These are phyloP conservation scores for Sporisorium scitamineum DNA, from an alignment of 1,284 basidiomycete genomes.

Conservation along the genomic window DNA sequence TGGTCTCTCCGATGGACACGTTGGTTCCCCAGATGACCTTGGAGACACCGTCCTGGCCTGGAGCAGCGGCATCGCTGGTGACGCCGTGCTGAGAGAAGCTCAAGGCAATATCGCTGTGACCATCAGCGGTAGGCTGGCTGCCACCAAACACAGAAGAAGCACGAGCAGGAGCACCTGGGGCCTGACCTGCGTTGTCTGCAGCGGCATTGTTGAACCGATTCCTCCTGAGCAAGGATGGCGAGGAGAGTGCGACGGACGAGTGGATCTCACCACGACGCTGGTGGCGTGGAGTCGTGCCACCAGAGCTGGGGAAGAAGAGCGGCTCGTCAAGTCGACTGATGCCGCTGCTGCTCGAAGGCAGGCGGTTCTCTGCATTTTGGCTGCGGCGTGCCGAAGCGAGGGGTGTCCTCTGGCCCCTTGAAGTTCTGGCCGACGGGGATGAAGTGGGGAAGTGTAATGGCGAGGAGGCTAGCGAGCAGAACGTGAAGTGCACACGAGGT, in stretches of 20 bases:
- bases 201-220: slow-evolving; percentile 23
- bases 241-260: slow-evolving; percentile 55
- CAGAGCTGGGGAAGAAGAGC: slow-evolving; percentile 67
- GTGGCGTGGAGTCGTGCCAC: slow-evolving; percentile 59
- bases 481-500: not conserved
- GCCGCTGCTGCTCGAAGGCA: slow-evolving; percentile 53
- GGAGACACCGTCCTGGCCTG: slow-evolving; percentile 74
- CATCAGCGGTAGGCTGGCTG: slow-evolving; percentile 76
- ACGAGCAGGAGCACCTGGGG: slow-evolving; percentile 24
- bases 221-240: slow-evolving; percentile 49
- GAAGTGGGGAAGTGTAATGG: slow-evolving; percentile 65
- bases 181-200: slow-evolving; percentile 13
- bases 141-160: slow-evolving; percentile 84
- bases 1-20: slow-evolving; percentile 88
- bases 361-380: slow-evolving; percentile 37
- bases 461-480: slow-evolving; percentile 41
- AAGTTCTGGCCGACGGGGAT: slow-evolving; percentile 56
- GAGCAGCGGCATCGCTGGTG: slow-evolving; percentile 46
- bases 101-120: slow-evolving; percentile 75
- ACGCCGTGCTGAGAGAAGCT: slow-evolving; percentile 59
- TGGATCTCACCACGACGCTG: slow-evolving; percentile 66
- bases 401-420: slow-evolving; percentile 48
- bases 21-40: slow-evolving; percentile 96
- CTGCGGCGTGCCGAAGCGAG: slow-evolving; percentile 32
- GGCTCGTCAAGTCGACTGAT: slow-evolving; percentile 53